Percentiles rank a stretch among this genome's conserved stretches.
Evolutionary conservation across 805 yeast genomes (phyloP).

Genomic region (Phaffomyces thermotolerans): DNA sequence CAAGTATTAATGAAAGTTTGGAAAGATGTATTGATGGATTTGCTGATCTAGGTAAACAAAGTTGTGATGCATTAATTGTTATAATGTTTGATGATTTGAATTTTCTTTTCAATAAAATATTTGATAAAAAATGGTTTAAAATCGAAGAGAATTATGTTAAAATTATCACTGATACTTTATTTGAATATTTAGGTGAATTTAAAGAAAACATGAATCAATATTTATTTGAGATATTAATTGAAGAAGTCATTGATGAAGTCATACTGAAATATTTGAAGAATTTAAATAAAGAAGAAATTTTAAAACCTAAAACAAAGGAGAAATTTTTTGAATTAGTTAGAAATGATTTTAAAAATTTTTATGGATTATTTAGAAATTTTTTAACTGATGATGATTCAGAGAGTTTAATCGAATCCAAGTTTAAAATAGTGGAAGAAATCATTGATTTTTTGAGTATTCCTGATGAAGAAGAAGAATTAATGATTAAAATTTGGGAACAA

Average conservation of each 20-base stretch:
- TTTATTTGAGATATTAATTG: conserved; percentile 46
- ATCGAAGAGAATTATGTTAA: conserved; percentile 43
- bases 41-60: conserved; percentile 63
- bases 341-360: conserved; percentile 53
- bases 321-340: conserved; percentile 45
- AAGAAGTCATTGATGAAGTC: conserved; percentile 45
- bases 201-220: conserved; percentile 44
- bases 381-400: conserved; percentile 26
- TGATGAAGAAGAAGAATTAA: conserved; percentile 5
- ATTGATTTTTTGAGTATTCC: conserved; percentile 37
- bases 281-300: conserved; percentile 32
- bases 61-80: conserved; percentile 47
- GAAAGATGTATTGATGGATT: conserved; percentile 71
- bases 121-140: conserved; percentile 58
- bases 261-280: conserved; percentile 43
- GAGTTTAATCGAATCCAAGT: conserved; percentile 36
- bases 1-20: conserved; percentile 49
- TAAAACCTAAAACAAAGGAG: conserved; percentile 33
- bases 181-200: conserved; percentile 66
- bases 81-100: conserved; percentile 68
- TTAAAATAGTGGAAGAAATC: conserved; percentile 54
- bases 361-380: conserved; percentile 42
- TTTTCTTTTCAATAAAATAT: conserved; percentile 52
- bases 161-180: conserved; percentile 63
- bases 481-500: conserved; percentile 9